Evolutionary conservation across 2,329 filamentous ascomycete genomes (phyloP).

Genomic region (Periglandula ipomoeae): DNA sequence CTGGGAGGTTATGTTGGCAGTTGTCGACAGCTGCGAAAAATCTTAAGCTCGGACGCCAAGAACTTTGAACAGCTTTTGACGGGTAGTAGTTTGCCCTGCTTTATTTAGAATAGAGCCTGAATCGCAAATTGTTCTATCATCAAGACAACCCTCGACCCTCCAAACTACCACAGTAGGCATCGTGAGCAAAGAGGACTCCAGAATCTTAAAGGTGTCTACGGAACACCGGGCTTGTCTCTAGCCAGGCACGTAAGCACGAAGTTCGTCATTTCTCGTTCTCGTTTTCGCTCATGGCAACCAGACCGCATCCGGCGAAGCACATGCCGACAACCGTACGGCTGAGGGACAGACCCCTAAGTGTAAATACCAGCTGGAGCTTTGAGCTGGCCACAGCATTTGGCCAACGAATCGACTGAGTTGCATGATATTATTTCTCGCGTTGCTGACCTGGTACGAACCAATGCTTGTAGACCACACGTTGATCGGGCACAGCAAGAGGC

Average conservation of each 20-base stretch:
- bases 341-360: not conserved
- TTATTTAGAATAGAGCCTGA: too few relatives aligned
- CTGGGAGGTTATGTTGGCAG: not conserved
- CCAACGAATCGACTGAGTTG: not conserved
- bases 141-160: too few relatives aligned
- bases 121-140: not conserved
- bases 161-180: too few relatives aligned
- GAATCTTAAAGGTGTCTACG: too few relatives aligned
- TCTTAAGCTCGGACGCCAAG: too few relatives aligned
- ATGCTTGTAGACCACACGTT: slow-evolving; percentile 1
- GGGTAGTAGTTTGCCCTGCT: too few relatives aligned
- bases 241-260: not conserved
- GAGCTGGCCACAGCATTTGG: not conserved
- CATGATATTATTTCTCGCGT: not conserved
- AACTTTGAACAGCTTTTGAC: too few relatives aligned
- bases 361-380: not conserved
- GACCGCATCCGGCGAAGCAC: too few relatives aligned
- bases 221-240: too few relatives aligned
- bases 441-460: not conserved
- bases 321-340: too few relatives aligned
- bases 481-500: not conserved
- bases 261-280: not conserved
- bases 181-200: too few relatives aligned
- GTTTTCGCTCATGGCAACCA: too few relatives aligned
- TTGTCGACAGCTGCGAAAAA: not conserved